phyloP scores from a whole-genome alignment of 2,329 filamentous ascomycete genomes.

The Aspergillus pseudoterreus region DNA sequence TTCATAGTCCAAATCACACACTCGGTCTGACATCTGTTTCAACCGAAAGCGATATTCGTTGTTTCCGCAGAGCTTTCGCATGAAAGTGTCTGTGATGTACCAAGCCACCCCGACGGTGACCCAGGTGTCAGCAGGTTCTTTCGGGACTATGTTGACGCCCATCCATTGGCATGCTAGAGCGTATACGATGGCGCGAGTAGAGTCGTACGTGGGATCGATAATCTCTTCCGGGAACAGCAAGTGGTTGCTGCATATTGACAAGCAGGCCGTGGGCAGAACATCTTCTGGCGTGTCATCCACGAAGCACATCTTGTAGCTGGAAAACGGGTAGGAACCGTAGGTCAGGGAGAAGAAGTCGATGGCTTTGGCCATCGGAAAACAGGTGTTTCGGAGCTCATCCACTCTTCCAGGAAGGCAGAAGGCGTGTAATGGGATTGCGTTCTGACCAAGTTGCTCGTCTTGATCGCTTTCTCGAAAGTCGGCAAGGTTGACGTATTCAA shows the following conservation, averaged over 20 bases:
- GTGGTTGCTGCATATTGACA: slow-evolving; percentile 83
- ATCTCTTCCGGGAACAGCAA: slow-evolving; percentile 81
- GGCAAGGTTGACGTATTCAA: slow-evolving; percentile 86
- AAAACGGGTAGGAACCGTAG: slow-evolving; percentile 87
- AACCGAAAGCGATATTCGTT: slow-evolving; percentile 92
- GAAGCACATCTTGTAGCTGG: slow-evolving; percentile 89
- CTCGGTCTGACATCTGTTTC: slow-evolving; percentile 75
- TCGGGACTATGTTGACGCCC: slow-evolving; percentile 85
- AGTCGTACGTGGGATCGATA: slow-evolving; percentile 78
- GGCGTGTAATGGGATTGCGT: slow-evolving; percentile 81
- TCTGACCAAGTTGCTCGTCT: slow-evolving; percentile 83
- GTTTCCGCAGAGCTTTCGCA: slow-evolving; percentile 85
- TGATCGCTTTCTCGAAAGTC: slow-evolving; percentile 87
- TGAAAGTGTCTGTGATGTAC: slow-evolving; percentile 92
- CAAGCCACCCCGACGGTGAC: slow-evolving; percentile 84
- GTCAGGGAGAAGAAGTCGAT: slow-evolving; percentile 88
- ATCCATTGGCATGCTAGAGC: slow-evolving; percentile 90
- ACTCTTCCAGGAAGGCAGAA: slow-evolving; percentile 84
- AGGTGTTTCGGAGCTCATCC: slow-evolving; percentile 82
- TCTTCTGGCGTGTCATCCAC: slow-evolving; percentile 82
- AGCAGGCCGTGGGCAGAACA: slow-evolving; percentile 71
- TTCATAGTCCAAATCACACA: slow-evolving; percentile 76
- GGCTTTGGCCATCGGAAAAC: slow-evolving; percentile 74
- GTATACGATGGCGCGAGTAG: slow-evolving; percentile 75
- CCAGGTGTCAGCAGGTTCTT: slow-evolving; percentile 79